Evolutionary conservation across 2,329 filamentous ascomycete species (phyloP).

Genomic region (Hyphodiscus sp.): DNA sequence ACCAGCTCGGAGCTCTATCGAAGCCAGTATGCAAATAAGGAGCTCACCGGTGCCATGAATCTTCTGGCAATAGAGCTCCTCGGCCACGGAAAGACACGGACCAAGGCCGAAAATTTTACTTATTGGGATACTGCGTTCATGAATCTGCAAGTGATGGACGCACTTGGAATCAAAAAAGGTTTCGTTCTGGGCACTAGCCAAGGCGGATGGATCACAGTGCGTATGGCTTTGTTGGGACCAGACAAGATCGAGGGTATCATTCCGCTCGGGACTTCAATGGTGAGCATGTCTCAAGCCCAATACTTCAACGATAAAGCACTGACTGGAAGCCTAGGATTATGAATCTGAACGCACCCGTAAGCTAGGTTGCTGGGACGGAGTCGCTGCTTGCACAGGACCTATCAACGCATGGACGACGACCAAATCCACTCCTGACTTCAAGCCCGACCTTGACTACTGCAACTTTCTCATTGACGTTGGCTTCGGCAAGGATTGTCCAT

Average conservation of each 20-base stretch:
- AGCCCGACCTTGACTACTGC: conserved; percentile 41
- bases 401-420: conserved; percentile 34
- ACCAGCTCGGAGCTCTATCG: conserved; percentile 42
- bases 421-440: conserved; percentile 39
- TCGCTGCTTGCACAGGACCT: conserved; percentile 35
- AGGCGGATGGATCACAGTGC: conserved; percentile 44
- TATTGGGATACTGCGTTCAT: conserved; percentile 51
- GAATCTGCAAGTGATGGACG: conserved; percentile 49
- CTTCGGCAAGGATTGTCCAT: conserved; percentile 36
- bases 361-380: conserved; percentile 45
- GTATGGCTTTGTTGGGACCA: conserved; percentile 46
- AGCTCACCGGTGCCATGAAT: conserved; percentile 38
- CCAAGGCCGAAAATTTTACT: conserved; percentile 40
- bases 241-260: conserved; percentile 28
- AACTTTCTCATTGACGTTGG: conserved; percentile 40
- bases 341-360: conserved; percentile 41
- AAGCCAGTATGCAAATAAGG: conserved; percentile 36
- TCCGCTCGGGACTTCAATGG: conserved; percentile 29
- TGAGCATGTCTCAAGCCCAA: conserved; percentile 32
- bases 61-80: conserved; percentile 47
- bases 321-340: conserved; percentile 48
- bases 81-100: conserved; percentile 42
- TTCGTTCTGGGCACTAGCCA: conserved; percentile 47
- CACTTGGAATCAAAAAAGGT: conserved; percentile 40
- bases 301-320: conserved; percentile 38